Evolutionary conservation across 306 rosid species (phyloP).

Genomic region (Pyrus bretschneideri): DNA sequence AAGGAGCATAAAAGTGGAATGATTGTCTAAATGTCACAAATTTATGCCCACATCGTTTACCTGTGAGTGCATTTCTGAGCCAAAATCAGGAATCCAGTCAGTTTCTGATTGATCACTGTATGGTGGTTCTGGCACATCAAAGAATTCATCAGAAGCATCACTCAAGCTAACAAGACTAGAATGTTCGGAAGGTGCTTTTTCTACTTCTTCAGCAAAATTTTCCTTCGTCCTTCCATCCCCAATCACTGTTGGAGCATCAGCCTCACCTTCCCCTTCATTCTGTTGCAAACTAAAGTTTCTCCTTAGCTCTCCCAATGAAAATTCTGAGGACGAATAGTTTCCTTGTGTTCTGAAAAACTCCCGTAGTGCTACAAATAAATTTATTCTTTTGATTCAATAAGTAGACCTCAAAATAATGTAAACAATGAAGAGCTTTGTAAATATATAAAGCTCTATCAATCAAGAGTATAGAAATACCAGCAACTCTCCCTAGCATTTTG

Average conservation of each 20-base stretch:
- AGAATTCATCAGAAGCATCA: conserved; percentile 67
- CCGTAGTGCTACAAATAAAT: conserved; percentile 46
- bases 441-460: neutral
- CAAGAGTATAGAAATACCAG: conserved; percentile 40
- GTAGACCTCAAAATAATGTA: neutral
- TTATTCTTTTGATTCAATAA: neutral
- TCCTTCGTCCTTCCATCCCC: conserved; percentile 22
- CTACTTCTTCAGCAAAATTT: conserved; percentile 29
- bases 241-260: conserved; percentile 18
- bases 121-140: conserved; percentile 74
- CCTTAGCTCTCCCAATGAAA: conserved; percentile 51
- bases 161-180: conserved; percentile 57
- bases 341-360: conserved; percentile 64
- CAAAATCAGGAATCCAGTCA: conserved; percentile 44
- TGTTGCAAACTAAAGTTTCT: conserved; percentile 28
- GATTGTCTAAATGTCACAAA: neutral
- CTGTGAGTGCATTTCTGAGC: conserved; percentile 31
- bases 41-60: conserved; percentile 23
- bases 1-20: neutral
- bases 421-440: neutral
- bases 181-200: conserved; percentile 27
- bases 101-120: conserved; percentile 39
- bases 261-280: conserved; percentile 30
- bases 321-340: conserved; percentile 26
- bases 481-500: conserved; percentile 72